Base-by-base conservation (phyloP, 441 rosid genomes). In the Geranium incanum region DNA sequence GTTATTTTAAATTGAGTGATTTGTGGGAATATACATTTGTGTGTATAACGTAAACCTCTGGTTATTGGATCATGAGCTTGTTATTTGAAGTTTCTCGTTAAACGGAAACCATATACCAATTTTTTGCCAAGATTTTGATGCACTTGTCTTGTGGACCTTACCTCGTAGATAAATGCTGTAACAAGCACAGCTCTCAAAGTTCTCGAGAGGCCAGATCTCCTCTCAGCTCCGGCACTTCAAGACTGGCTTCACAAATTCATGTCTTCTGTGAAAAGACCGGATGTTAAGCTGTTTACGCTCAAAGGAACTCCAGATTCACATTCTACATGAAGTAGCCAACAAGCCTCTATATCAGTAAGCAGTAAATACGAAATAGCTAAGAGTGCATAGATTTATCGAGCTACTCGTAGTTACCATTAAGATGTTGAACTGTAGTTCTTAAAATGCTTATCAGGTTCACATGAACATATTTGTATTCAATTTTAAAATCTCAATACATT, bases 91-190 rank as follows among this genome's bases (percentile, higher is more conserved):
- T 50, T 50, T 50, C 16, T 13, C 13, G 16, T 50, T 3, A 13
- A 50, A 12, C 3, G 21, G 4, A 50, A 12, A 50, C 16, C 3
- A 50, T 50, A 16, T 41, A 9, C 48, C 18, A 9, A 50, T 4
- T 50, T 15, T 4, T 45, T 12, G 11, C 13, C n/a, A 0, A 52
- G 33, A 60, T 50, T 50, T 66, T 65, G 18, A 28, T 33, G 0
- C 16, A 19, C n/a, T 33, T 8, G n/a, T 5, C 19, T 38, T 64
- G 4, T 6, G 9, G 5, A 21, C 55, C 63, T 16, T 52, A 28
- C 48, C 19, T 18, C n/a, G 3, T 77, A 81, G 84, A 67, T 81
- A n/a, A 79, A 77, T 52, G 18, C 23, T 28, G 78, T 75, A 8
- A 72, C 77, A 69, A 70, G 66, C 69, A 68, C 45, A 63, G 71